phyloP scores from a whole-genome alignment of 2,329 filamentous ascomycete species.

The Aureobasidium sp. region DNA sequence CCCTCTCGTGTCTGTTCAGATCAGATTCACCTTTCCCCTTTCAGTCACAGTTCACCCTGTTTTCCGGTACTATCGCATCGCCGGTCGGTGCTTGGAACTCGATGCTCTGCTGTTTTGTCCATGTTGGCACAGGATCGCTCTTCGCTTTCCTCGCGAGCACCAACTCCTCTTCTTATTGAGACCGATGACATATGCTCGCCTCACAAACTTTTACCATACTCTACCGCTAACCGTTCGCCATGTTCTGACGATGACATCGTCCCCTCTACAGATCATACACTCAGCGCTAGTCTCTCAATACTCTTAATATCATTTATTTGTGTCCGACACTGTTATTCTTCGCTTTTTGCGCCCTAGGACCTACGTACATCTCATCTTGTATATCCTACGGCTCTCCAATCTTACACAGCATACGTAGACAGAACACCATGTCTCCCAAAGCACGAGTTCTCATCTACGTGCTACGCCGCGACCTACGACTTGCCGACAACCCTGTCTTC shows the following conservation, averaged over 20 bases:
- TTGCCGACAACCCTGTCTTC: slow-evolving; percentile 67
- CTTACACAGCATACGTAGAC: background rate
- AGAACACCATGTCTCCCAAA: slow-evolving; percentile 4
- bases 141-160: background rate
- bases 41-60: background rate
- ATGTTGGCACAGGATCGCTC: background rate
- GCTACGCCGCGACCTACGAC: slow-evolving; percentile 62
- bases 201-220: background rate
- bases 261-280: background rate
- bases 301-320: background rate
- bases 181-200: slow-evolving; percentile 5
- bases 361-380: background rate
- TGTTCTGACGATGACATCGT: slow-evolving; percentile 8
- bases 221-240: background rate
- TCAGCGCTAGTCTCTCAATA: background rate
- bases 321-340: background rate
- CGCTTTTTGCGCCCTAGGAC: background rate
- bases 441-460: slow-evolving; percentile 56
- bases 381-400: background rate
- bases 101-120: slow-evolving; percentile 5
- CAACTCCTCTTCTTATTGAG: background rate
- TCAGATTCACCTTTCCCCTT: slow-evolving; percentile 5
- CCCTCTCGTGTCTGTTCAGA: slow-evolving; percentile 3
- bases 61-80: background rate
- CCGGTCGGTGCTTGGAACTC: slow-evolving; percentile 1